phyloP scores from a whole-genome alignment of 768 basidiomycete genomes.

The Rubroboletus satanas region DNA sequence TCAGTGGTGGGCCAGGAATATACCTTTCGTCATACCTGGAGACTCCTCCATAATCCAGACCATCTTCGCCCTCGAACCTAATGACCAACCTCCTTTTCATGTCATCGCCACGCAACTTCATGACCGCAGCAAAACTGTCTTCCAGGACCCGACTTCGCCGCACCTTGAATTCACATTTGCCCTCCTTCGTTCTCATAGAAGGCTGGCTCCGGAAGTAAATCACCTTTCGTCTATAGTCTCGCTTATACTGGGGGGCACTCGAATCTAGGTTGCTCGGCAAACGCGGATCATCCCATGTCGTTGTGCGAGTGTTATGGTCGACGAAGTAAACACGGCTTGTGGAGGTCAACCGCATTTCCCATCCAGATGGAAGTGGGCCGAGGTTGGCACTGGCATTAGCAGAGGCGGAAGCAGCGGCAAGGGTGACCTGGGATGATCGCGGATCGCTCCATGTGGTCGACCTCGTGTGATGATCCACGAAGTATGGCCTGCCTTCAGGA shows the following conservation, averaged over 20 bases:
- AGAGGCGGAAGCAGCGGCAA: slow-evolving; percentile 41
- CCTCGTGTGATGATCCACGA: slow-evolving; percentile 73
- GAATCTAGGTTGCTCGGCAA: slow-evolving; percentile 78
- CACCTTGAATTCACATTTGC: slow-evolving; percentile 85
- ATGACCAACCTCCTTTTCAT: slow-evolving; percentile 69
- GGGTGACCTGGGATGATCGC: slow-evolving; percentile 49
- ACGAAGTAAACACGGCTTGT: slow-evolving; percentile 88
- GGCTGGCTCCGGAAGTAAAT: slow-evolving; percentile 92
- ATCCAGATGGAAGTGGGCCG: slow-evolving; percentile 84
- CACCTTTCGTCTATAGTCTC: slow-evolving; percentile 87
- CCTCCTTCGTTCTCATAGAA: slow-evolving; percentile 69
- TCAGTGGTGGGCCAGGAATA: neutral
- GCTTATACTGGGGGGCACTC: slow-evolving; percentile 92
- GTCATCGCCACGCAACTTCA: slow-evolving; percentile 71
- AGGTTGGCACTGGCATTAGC: slow-evolving; percentile 54
- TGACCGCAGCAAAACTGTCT: slow-evolving; percentile 81
- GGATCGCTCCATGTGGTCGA: slow-evolving; percentile 94
- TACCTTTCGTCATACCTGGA: slow-evolving; percentile 47
- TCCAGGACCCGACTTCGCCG: slow-evolving; percentile 79
- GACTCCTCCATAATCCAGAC: slow-evolving; percentile 74
- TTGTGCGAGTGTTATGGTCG: slow-evolving; percentile 86
- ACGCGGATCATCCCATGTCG: slow-evolving; percentile 91
- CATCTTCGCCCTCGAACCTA: slow-evolving; percentile 77
- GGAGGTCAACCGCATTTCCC: slow-evolving; percentile 92
- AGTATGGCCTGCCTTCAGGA: slow-evolving; percentile 77